Evolutionary conservation across 1,139 yeast genomes (phyloP).

Genomic region (Yamadazyma membranifaciens): DNA sequence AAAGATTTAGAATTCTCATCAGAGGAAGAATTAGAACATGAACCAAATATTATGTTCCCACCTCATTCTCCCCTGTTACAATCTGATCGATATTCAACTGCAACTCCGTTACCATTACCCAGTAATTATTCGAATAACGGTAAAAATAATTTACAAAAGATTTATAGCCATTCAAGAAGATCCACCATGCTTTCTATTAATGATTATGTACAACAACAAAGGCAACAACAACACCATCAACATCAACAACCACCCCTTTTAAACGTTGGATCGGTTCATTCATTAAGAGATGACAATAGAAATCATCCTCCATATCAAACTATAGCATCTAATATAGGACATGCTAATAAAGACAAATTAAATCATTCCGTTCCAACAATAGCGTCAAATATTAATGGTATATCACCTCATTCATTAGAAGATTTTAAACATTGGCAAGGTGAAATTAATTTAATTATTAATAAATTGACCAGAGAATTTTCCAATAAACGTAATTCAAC

Average conservation of each 20-base stretch:
- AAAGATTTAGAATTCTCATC: constrained; percentile 47
- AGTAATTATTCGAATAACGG: constrained; percentile 23
- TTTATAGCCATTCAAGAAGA: constrained; percentile 46
- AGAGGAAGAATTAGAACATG: constrained; percentile 29
- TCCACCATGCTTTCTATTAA: constrained; percentile 38
- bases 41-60: constrained; percentile 28
- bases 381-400: constrained; percentile 10
- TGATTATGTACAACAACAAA: constrained; percentile 39
- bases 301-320: constrained; percentile 13
- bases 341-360: constrained; percentile 5
- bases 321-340: background rate
- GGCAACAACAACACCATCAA: constrained; percentile 22
- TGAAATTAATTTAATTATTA: constrained; percentile 42
- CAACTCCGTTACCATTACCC: constrained; percentile 30
- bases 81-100: constrained; percentile 38
- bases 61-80: constrained; percentile 37
- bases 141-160: constrained; percentile 40
- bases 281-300: constrained; percentile 28
- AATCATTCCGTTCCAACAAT: constrained; percentile 13
- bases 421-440: constrained; percentile 48
- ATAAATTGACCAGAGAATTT: constrained; percentile 39
- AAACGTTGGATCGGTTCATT: constrained; percentile 37
- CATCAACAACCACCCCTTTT: constrained; percentile 31
- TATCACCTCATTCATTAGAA: constrained; percentile 20
- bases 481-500: constrained; percentile 15